Conservation (phyloP, 2,329 filamentous ascomycete species). For the Colletotrichum sp. region DNA sequence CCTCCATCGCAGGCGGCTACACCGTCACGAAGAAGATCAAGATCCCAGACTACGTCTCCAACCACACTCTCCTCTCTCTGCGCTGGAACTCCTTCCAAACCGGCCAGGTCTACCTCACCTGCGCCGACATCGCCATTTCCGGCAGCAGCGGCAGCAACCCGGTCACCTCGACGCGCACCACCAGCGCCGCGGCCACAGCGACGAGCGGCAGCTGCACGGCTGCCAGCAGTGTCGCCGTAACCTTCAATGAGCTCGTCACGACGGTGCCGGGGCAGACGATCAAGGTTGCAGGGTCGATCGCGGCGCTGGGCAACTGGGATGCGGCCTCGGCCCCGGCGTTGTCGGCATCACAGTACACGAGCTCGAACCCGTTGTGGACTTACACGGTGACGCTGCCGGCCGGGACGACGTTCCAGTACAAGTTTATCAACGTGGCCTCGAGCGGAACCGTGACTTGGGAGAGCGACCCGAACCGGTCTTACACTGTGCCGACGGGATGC, state of each 20-base stretch:
- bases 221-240: slow-evolving; percentile 41
- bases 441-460: slow-evolving; percentile 63
- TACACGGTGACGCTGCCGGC: slow-evolving; percentile 54
- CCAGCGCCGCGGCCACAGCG: slow-evolving; percentile 15
- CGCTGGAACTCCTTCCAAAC: slow-evolving; percentile 63
- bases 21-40: slow-evolving; percentile 57
- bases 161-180: slow-evolving; percentile 21
- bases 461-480: slow-evolving; percentile 51
- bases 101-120: slow-evolving; percentile 56
- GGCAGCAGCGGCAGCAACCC: slow-evolving; percentile 15
- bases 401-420: slow-evolving; percentile 62
- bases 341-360: slow-evolving; percentile 58
- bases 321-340: slow-evolving; percentile 51
- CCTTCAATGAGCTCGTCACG: slow-evolving; percentile 45
- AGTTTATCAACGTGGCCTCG: slow-evolving; percentile 62
- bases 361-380: slow-evolving; percentile 60
- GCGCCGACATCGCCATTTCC: slow-evolving; percentile 56
- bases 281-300: slow-evolving; percentile 51
- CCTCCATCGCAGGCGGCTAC: slow-evolving; percentile 58
- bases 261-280: slow-evolving; percentile 54
- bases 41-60: slow-evolving; percentile 51
- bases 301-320: slow-evolving; percentile 41
- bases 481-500: slow-evolving; percentile 33
- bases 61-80: slow-evolving; percentile 57
- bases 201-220: slow-evolving; percentile 32